Evolutionary conservation across 164 flowering plant genomes (phyloP).

Genomic region (Amborella trichopoda): DNA sequence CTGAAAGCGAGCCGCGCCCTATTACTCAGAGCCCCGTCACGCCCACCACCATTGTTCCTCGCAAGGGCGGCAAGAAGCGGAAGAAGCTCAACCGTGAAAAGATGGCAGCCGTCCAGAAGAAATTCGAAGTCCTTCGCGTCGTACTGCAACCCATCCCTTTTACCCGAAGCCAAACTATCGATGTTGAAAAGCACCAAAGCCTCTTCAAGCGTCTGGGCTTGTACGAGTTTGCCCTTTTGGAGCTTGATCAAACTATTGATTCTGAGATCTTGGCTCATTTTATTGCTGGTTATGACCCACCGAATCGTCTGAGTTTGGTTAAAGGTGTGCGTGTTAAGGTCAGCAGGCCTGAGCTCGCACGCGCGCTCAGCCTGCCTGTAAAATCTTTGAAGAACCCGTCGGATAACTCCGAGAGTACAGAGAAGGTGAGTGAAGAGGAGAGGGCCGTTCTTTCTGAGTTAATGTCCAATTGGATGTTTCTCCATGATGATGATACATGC

Average conservation of each 20-base stretch:
- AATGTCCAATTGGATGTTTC: conserved; percentile 63
- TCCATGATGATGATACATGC: conserved; percentile 71
- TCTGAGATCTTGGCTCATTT: conserved; percentile 44
- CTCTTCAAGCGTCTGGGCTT: conserved; percentile 47
- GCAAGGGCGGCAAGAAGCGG: too few species aligned
- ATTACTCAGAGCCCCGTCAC: too few species aligned
- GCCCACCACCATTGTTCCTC: too few species aligned
- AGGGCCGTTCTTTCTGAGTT: conserved; percentile 39
- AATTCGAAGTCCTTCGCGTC: conserved; percentile 16
- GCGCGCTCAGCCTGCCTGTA: conserved; percentile 60
- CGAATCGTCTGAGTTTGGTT: conserved; percentile 28
- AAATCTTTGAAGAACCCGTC: conserved; percentile 30
- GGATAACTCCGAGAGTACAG: conserved; percentile 14
- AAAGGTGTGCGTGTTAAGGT: conserved; percentile 33
- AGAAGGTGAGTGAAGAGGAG: conserved; percentile 21
- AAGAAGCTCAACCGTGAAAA: conserved; percentile 4
- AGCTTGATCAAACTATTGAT: conserved; percentile 43
- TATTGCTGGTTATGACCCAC: conserved; percentile 28
- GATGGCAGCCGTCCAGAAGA: conserved; percentile 26
- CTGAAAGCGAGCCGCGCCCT: too few species aligned
- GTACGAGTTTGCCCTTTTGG: conserved; percentile 73
- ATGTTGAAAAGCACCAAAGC: conserved; percentile 44
- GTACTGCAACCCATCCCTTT: conserved; percentile 51
- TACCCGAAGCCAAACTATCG: conserved; percentile 34
- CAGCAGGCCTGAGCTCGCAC: conserved; percentile 52